Conservation (phyloP, 1,139 yeast species). For the Sugiyamaella grinbergsii region DNA sequence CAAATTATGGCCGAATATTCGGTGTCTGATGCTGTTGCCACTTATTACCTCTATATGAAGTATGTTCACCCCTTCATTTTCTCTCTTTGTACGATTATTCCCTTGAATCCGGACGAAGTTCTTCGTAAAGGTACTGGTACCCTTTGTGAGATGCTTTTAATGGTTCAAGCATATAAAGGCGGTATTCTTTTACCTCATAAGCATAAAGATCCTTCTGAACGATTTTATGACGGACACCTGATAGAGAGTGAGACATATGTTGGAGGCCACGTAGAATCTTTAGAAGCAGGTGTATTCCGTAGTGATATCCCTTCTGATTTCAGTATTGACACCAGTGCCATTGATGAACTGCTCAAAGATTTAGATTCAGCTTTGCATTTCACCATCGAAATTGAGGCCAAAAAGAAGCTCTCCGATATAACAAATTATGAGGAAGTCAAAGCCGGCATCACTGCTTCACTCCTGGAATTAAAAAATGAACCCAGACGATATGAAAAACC, state of each 20-base stretch:
- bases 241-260: constrained; percentile 96
- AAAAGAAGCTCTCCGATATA: constrained; percentile 70
- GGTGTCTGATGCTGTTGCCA: constrained; percentile 99
- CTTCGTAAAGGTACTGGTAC: constrained; percentile 98
- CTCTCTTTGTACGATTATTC: constrained; percentile 92
- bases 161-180: constrained; percentile 91
- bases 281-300: constrained; percentile 97
- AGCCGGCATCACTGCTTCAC: constrained; percentile 54
- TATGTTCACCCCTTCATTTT: constrained; percentile 97
- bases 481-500: constrained; percentile 79
- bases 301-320: constrained; percentile 81
- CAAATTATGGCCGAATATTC: constrained; percentile 93
- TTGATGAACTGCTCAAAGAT: constrained; percentile 76
- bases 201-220: constrained; percentile 86
- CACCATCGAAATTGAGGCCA: constrained; percentile 81
- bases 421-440: constrained; percentile 77
- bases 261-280: constrained; percentile 97
- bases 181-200: constrained; percentile 86
- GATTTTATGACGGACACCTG: constrained; percentile 92
- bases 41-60: constrained; percentile 92
- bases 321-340: constrained; percentile 74
- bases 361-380: constrained; percentile 77
- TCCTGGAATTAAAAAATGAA: constrained; percentile 58
- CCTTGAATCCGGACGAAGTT: constrained; percentile 95
- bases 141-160: constrained; percentile 92